Evolutionary conservation across 768 basidiomycete species (phyloP).

Genomic region (Collybia sp.): DNA sequence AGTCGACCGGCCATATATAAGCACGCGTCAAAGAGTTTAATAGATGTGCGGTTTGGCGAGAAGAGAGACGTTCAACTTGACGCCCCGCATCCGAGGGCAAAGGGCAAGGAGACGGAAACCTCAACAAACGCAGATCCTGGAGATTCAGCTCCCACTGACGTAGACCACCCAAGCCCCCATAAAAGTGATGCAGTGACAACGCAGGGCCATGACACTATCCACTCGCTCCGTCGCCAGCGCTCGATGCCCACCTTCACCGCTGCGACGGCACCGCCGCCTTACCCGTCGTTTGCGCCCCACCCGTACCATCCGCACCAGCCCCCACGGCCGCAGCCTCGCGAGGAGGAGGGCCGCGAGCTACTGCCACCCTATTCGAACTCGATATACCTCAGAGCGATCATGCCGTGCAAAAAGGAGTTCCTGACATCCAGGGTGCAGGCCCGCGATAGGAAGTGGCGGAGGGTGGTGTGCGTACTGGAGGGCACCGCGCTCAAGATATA

Average conservation of each 20-base stretch:
- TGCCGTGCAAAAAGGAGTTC: constrained; percentile 96
- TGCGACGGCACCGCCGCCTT: constrained; percentile 61
- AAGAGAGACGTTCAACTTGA: constrained; percentile 23
- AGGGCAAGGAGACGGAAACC: not conserved
- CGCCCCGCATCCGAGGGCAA: constrained; percentile 7
- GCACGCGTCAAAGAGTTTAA: constrained; percentile 59
- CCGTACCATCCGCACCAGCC: constrained; percentile 16
- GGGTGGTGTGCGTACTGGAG: constrained; percentile 83
- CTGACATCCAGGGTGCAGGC: constrained; percentile 79
- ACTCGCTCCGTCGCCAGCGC: constrained; percentile 41
- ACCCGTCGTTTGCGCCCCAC: constrained; percentile 36
- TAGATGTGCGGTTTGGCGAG: constrained; percentile 41
- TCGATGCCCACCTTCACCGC: constrained; percentile 70
- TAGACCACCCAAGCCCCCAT: constrained; percentile 1
- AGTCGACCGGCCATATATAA: constrained; percentile 46
- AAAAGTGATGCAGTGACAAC: not conserved
- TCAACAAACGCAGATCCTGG: too few relatives aligned
- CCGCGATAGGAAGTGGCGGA: constrained; percentile 87
- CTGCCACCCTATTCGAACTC: constrained; percentile 81
- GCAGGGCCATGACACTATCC: not conserved
- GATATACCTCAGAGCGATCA: constrained; percentile 73
- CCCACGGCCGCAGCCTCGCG: constrained; percentile 60
- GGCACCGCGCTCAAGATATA: constrained; percentile 88
- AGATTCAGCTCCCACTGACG: constrained; percentile 6
- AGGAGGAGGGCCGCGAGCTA: constrained; percentile 81